A percentile compares a stretch with the other conserved stretches of the same genome.
Evolutionary conservation across 2,329 filamentous ascomycete species (phyloP).

Genomic region (Coniochaeta pulveracea): DNA sequence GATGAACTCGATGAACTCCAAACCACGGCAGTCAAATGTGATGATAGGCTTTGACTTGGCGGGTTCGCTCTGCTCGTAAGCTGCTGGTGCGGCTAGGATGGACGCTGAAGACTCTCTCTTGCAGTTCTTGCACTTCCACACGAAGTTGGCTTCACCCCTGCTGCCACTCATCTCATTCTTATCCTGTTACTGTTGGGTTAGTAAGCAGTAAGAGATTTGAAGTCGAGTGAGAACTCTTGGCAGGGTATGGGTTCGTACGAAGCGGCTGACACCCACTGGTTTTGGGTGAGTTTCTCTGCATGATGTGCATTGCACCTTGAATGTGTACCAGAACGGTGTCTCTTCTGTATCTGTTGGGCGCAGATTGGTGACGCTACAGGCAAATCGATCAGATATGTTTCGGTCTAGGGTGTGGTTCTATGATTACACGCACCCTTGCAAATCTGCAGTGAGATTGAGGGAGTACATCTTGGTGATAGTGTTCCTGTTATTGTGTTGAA

Average conservation of each 20-base stretch:
- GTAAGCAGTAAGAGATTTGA: too few relatives aligned
- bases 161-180: slow-evolving; percentile 85
- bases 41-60: slow-evolving; percentile 70
- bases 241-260: slow-evolving; percentile 62
- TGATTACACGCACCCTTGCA: slow-evolving; percentile 50
- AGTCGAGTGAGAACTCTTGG: too few relatives aligned
- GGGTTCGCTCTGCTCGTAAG: slow-evolving; percentile 62
- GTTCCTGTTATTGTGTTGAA: too few relatives aligned
- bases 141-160: slow-evolving; percentile 93
- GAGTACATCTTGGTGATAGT: slow-evolving; percentile 50
- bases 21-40: slow-evolving; percentile 84
- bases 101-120: slow-evolving; percentile 84
- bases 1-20: slow-evolving; percentile 87
- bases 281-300: slow-evolving; percentile 88
- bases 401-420: neutral
- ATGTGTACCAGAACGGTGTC: slow-evolving; percentile 88
- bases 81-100: slow-evolving; percentile 61
- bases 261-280: slow-evolving; percentile 74
- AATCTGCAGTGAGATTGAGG: slow-evolving; percentile 55
- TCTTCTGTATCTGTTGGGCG: slow-evolving; percentile 73
- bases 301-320: slow-evolving; percentile 97
- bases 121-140: slow-evolving; percentile 99
- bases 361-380: slow-evolving; percentile 72
- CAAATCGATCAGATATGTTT: slow-evolving; percentile 1
- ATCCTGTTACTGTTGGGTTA: slow-evolving; percentile 45